Base-by-base conservation (phyloP, 1,284 basidiomycete species). In the Apiotrichum veenhuisii region DNA sequence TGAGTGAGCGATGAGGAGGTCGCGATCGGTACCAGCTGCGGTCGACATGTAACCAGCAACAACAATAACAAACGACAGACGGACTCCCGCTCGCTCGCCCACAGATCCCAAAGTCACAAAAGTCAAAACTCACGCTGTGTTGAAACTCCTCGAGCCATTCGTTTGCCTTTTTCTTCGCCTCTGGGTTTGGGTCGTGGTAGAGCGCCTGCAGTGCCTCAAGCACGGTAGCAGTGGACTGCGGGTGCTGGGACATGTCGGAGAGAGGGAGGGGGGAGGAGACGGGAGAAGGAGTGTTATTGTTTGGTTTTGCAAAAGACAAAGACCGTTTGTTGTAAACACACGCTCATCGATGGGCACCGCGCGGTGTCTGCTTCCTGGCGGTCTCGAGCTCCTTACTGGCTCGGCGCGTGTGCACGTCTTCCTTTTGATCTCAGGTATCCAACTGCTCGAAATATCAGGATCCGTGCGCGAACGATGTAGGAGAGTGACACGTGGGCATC, bases 111-210 rank as follows among this genome's bases (percentile, higher is more conserved):
- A 37, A 37, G 14, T 37, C 17, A 15, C 22, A 42, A 17, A 42
- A 14, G 12, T n/a, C 22, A 37, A 2, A 11, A 89, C 85, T 85
- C 85, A 94, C 91, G 80, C 90, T 91, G 81, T 95, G 92, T 80
- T 96, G 92, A 74, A 95, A 96, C 78, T 92, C 89, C 80, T 92
- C 88, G 61, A 96, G 85, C 90, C 90, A 95, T 66, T 85, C 80
- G 79, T 92, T 94, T 65, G 91, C 92, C 63, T 82, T 83, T 65
- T 89, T 87, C 67, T 97, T 84, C 14, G 89, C 85, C 17, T 77
- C 77, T 65, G 89, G 87, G 81, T 96, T 89, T 30, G 94, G 89
- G 63, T 82, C 73, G 52, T 77, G 74, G 62, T 83, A 83, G 22
- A 83, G 75, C 33, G 78, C 73, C 50, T 81, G 76, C 25, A 83